phyloP scores from a whole-genome alignment of 2,329 filamentous ascomycete genomes.

The Pseudopyrenochaeta lycopersici region DNA sequence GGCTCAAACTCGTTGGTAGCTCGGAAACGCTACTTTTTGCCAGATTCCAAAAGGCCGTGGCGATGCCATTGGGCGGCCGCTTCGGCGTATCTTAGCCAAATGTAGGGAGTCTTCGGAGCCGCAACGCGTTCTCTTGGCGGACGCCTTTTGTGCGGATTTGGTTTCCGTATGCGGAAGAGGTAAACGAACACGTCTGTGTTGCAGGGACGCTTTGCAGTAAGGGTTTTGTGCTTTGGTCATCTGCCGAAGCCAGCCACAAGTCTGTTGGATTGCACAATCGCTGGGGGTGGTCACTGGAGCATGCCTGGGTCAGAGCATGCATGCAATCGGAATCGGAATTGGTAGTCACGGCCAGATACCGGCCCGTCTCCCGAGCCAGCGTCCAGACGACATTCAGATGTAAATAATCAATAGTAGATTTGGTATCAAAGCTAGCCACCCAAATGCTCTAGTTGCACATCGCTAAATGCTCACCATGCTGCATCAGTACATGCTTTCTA shows the following conservation, averaged over 20 bases:
- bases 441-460: neutral
- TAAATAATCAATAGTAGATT: neutral
- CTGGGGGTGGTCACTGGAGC: too few relatives aligned
- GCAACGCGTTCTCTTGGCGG: constrained; percentile 9
- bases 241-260: neutral
- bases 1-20: constrained; percentile 34
- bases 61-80: constrained; percentile 15
- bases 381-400: too few relatives aligned
- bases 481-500: neutral
- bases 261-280: too few relatives aligned
- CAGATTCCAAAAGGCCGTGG: constrained; percentile 6
- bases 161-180: constrained; percentile 27
- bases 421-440: neutral
- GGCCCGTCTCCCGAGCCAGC: too few relatives aligned
- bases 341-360: too few relatives aligned
- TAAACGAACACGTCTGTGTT: constrained; percentile 9
- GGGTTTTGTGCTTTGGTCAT: neutral
- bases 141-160: constrained; percentile 18
- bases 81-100: constrained; percentile 32
- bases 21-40: constrained; percentile 19
- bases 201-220: constrained; percentile 13
- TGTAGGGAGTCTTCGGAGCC: constrained; percentile 17
- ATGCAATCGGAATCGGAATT: too few relatives aligned
- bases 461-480: neutral
- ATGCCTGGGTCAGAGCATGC: too few relatives aligned